These are phyloP conservation scores for Cladosporium halotolerans DNA, from an alignment of 2,329 filamentous ascomycete species.

Conservation along the genomic window DNA sequence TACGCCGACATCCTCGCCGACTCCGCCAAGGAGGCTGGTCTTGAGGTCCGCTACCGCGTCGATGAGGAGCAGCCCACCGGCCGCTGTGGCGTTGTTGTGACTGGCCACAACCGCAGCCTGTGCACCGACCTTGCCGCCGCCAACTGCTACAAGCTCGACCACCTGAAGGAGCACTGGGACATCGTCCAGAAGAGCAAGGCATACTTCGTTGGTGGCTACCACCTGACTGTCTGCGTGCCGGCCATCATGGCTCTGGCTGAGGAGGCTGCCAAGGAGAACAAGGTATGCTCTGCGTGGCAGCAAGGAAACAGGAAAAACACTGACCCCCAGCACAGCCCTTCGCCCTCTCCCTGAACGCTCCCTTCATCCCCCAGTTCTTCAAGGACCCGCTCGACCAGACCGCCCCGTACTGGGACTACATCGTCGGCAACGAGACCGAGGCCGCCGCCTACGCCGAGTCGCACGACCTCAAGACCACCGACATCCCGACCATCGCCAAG, in stretches of 20 bases:
- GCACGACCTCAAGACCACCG: conserved; percentile 65
- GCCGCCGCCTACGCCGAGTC: conserved; percentile 79
- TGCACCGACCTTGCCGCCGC: conserved; percentile 92
- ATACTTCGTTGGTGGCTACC: conserved; percentile 94
- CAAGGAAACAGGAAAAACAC: neutral
- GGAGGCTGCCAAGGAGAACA: conserved; percentile 83
- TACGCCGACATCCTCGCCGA: conserved; percentile 83
- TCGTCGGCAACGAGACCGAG: conserved; percentile 96
- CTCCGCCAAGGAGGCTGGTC: conserved; percentile 78
- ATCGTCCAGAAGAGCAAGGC: conserved; percentile 81
- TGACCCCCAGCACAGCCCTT: conserved; percentile 49
- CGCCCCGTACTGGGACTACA: conserved; percentile 87
- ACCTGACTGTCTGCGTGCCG: conserved; percentile 90
- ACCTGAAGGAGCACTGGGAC: conserved; percentile 91
- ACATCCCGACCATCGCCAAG: conserved; percentile 79
- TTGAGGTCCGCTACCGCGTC: conserved; percentile 90
- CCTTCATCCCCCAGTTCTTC: conserved; percentile 97
- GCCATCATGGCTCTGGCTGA: conserved; percentile 86
- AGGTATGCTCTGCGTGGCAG: conserved; percentile 44
- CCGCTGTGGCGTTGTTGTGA: conserved; percentile 94
- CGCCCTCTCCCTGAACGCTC: conserved; percentile 84
- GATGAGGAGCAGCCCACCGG: conserved; percentile 80
- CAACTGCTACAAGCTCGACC: conserved; percentile 93
- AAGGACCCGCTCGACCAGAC: conserved; percentile 86
- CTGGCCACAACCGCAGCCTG: conserved; percentile 89